Percentiles rank a stretch among this genome's conserved stretches.
Conservation (phyloP, 2,329 filamentous ascomycete species). For the Penicillium sp. region DNA sequence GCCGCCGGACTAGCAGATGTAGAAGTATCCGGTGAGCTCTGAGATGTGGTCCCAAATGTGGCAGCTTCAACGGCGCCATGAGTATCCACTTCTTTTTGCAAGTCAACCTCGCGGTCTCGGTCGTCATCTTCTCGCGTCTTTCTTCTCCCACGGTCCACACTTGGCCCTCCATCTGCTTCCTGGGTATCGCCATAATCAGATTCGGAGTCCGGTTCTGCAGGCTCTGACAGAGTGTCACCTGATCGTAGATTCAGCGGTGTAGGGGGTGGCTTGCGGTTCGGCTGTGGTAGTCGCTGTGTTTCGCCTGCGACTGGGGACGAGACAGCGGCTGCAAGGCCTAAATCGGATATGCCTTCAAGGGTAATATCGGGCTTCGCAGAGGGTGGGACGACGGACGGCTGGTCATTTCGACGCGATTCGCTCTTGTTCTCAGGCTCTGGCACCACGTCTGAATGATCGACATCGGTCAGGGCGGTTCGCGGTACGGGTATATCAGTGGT, state of each 20-base stretch:
- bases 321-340: slow-evolving; percentile 19
- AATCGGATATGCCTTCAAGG: slow-evolving; percentile 17
- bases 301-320: slow-evolving; percentile 16
- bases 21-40: slow-evolving; percentile 10
- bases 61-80: slow-evolving; percentile 1
- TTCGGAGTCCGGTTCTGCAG: slow-evolving; percentile 59
- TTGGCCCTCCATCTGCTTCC: slow-evolving; percentile 63
- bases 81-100: slow-evolving; percentile 62
- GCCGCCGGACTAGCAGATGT: slow-evolving; percentile 33
- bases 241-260: slow-evolving; percentile 73
- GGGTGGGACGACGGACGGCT: background rate
- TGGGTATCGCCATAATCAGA: slow-evolving; percentile 81
- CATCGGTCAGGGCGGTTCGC: slow-evolving; percentile 2
- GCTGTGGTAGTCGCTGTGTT: slow-evolving; percentile 48
- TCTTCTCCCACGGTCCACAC: slow-evolving; percentile 66
- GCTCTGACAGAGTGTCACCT: slow-evolving; percentile 36
- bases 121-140: slow-evolving; percentile 89
- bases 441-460: background rate
- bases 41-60: slow-evolving; percentile 2
- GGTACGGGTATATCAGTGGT: slow-evolving; percentile 12
- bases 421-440: background rate
- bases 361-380: slow-evolving; percentile 8
- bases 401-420: background rate
- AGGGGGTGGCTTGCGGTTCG: slow-evolving; percentile 77
- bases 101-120: slow-evolving; percentile 67